Evolutionary conservation across 768 basidiomycete genomes (phyloP).

Genomic region (Favolaschia claudopus): DNA sequence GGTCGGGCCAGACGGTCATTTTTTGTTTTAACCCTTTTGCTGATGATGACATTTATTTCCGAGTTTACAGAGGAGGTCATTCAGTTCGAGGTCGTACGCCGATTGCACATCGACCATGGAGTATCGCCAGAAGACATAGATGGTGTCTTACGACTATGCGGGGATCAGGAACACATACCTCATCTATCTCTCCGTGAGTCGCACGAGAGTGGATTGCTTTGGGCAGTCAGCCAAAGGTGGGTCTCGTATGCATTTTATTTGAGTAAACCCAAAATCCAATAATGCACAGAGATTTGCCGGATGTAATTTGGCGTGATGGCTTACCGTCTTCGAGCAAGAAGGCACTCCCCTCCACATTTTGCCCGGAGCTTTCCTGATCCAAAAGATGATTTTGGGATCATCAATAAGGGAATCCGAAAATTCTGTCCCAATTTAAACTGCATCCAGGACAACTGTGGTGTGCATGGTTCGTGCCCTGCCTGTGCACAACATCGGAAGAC

Average conservation of each 20-base stretch:
- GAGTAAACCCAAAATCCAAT: neutral
- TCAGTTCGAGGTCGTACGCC: conserved; percentile 50
- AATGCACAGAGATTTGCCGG: neutral
- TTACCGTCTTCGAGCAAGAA: neutral
- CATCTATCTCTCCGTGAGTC: conserved; percentile 31
- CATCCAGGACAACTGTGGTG: neutral
- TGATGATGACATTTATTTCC: neutral
- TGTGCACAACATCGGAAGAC: neutral
- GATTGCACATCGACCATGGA: conserved; percentile 40
- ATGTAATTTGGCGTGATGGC: conserved; percentile 4
- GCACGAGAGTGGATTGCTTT: neutral
- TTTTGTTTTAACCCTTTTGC: neutral
- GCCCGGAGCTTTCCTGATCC: neutral
- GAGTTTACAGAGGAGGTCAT: conserved; percentile 54
- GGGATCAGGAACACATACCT: conserved; percentile 24
- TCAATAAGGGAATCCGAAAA: neutral
- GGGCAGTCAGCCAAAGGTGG: neutral
- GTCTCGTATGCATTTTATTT: neutral
- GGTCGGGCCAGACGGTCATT: conserved; percentile 59
- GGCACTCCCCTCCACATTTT: neutral
- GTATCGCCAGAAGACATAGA: conserved; percentile 48
- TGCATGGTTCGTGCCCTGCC: conserved; percentile 1
- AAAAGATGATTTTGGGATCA: neutral
- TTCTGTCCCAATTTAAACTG: conserved; percentile 18
- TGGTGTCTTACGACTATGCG: conserved; percentile 26